phyloP scores from a whole-genome alignment of 2,329 filamentous ascomycete genomes.

The Penicillium sp. region DNA sequence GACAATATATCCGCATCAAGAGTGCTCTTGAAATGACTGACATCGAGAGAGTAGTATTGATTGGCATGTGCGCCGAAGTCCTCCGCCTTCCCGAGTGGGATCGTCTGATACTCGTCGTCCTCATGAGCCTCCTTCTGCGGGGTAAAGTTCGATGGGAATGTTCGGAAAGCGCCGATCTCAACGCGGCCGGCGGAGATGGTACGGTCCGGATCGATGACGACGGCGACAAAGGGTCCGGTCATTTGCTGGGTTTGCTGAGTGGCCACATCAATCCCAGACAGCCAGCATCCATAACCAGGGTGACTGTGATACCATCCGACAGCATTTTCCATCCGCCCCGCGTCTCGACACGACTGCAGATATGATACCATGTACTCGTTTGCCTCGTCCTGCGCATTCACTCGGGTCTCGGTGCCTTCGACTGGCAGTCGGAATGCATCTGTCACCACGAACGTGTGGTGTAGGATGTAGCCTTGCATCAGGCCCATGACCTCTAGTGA shows the following conservation, averaged over 20 bases:
- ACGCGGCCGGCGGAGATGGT: constrained; percentile 94
- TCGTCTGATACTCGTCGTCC: constrained; percentile 50
- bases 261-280: constrained; percentile 89
- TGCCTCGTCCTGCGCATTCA: constrained; percentile 92
- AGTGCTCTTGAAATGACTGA: constrained; percentile 91
- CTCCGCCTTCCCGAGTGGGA: constrained; percentile 88
- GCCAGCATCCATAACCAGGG: constrained; percentile 96
- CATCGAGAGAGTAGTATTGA: constrained; percentile 86
- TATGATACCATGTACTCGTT: constrained; percentile 97
- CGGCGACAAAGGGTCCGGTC: constrained; percentile 87
- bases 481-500: constrained; percentile 94
- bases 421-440: constrained; percentile 92
- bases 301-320: constrained; percentile 99
- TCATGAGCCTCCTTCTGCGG: constrained; percentile 48
- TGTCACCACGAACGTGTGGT: constrained; percentile 81
- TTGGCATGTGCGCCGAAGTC: constrained; percentile 92
- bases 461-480: constrained; percentile 92
- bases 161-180: constrained; percentile 95
- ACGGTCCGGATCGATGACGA: constrained; percentile 94
- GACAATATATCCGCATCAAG: constrained; percentile 85
- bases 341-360: constrained; percentile 68
- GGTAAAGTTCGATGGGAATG: constrained; percentile 74
- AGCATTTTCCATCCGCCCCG: constrained; percentile 81
- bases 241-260: constrained; percentile 88
- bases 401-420: constrained; percentile 95